Evolutionary conservation across 805 yeast species (phyloP).

Genomic region (Schwanniomyces pseudopolymorphus): DNA sequence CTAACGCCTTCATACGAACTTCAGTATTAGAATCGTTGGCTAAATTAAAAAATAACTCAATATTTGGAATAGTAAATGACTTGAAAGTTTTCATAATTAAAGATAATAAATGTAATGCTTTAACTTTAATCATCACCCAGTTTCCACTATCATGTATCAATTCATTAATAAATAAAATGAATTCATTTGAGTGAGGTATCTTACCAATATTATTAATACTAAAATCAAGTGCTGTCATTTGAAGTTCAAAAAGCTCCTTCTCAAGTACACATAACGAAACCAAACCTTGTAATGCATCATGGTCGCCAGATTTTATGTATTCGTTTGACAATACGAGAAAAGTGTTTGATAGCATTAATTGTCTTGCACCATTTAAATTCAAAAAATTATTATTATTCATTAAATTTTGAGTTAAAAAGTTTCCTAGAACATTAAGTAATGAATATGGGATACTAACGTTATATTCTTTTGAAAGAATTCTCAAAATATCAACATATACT

Average conservation of each 20-base stretch:
- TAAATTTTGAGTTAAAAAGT: slow-evolving; percentile 34
- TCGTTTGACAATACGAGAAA: slow-evolving; percentile 25
- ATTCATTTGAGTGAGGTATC: not conserved
- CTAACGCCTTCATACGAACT: slow-evolving; percentile 48
- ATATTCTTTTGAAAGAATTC: slow-evolving; percentile 8
- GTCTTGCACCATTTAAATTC: slow-evolving; percentile 49
- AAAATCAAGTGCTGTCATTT: slow-evolving; percentile 38
- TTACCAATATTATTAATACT: slow-evolving; percentile 10
- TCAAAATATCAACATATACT: slow-evolving; percentile 22
- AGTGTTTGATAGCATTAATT: slow-evolving; percentile 41
- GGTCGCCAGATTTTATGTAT: slow-evolving; percentile 10
- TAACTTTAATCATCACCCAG: slow-evolving; percentile 49
- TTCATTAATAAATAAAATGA: slow-evolving; percentile 12
- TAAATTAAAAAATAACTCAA: not conserved
- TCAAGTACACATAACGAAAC: slow-evolving; percentile 37
- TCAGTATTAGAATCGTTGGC: slow-evolving; percentile 35
- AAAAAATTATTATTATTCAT: slow-evolving; percentile 4
- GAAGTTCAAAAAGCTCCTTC: slow-evolving; percentile 37
- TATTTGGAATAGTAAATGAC: not conserved
- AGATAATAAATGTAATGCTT: slow-evolving; percentile 35
- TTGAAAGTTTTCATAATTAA: slow-evolving; percentile 5
- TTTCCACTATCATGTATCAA: slow-evolving; percentile 20
- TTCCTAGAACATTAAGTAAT: slow-evolving; percentile 22
- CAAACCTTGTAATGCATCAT: slow-evolving; percentile 21
- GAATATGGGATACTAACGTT: slow-evolving; percentile 2